Evolutionary conservation across 2,329 filamentous ascomycete genomes (phyloP).

Genomic region (Nemania bipapillata): DNA sequence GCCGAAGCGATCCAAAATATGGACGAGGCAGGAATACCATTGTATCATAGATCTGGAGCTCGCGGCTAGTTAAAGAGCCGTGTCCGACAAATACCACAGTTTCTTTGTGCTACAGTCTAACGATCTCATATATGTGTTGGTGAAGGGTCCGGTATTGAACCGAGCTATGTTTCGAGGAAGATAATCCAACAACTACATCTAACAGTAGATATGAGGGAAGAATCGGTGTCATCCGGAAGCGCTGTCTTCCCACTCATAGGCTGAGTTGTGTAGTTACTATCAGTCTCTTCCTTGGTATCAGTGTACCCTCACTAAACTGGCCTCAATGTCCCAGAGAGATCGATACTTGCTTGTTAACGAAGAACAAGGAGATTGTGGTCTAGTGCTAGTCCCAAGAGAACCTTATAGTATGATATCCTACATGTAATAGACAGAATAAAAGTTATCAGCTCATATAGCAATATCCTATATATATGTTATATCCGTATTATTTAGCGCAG

Average conservation of each 20-base stretch:
- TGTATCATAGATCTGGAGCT: slow-evolving; percentile 51
- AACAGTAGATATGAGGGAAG: not conserved
- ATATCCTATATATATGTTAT: not conserved
- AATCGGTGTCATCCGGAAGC: not conserved
- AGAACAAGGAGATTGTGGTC: not conserved
- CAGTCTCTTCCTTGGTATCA: not conserved
- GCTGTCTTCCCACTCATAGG: not conserved
- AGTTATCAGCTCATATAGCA: not conserved
- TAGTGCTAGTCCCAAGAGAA: not conserved
- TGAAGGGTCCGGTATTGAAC: slow-evolving; percentile 3
- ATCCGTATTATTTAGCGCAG: not conserved
- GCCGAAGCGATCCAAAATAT: slow-evolving; percentile 41
- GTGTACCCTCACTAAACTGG: not conserved
- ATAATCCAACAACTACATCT: not conserved
- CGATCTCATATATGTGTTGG: not conserved
- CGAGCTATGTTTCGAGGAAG: not conserved
- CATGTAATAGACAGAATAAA: not conserved
- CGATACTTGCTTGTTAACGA: not conserved
- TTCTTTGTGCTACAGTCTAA: slow-evolving; percentile 30
- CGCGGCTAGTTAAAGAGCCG: slow-evolving; percentile 41
- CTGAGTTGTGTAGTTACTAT: not conserved
- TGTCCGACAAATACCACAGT: slow-evolving; percentile 38
- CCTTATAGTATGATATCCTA: not conserved
- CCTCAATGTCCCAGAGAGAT: no score
- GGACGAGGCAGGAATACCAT: slow-evolving; percentile 40